Base-by-base conservation (phyloP, 73 alveolate species). In the Paramecium caudatum region DNA sequence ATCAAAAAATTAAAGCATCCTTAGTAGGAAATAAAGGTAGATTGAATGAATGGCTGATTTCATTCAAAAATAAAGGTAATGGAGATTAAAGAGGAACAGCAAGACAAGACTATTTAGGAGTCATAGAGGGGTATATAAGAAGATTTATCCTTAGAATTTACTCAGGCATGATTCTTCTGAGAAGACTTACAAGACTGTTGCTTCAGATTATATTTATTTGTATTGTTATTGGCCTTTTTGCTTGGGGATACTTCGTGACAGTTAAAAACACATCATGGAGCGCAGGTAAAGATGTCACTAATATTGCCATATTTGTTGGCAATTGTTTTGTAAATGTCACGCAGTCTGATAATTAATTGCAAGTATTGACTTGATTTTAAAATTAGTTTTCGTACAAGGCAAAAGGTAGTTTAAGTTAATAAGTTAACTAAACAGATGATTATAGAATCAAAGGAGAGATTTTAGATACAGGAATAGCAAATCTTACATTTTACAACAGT, bases 201-300 rank as follows among this genome's bases (percentile, higher is more conserved):
- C 61, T 68, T 4, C 37, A 68, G 21, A 30, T 68, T 15, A 10
- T 68, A n/a, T 34, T 37, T 32, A 34, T 68, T 3, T 47, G 84
- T 33, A 9, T 37, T 30, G 84, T 68, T 0, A 43, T 68, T 0
- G 84, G 84, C 30, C 34, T 68, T 5, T 68, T 68, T 16, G 47
- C 50, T 17, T 68, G 84, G 84, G 84, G 84, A 34, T 68, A 68
- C 34, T 68, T 34, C 4, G 84, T 68, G 34, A 34, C 84, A 37
- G 84, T 68, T n/a, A 37, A 37, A 68, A 16, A 68, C 50, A 32
- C 84, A 34, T 34, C 84, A 3, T 68, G 84, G 84, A 68, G 19
- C 37, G 84, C 84, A 7, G 13, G n/a, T 4, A 34, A 32, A 15
- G 50, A 37, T 68, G 21, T 16, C 4, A 32, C 19, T 10, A 32